Evolutionary conservation across 139 green algal species (phyloP), one percentile per base, ranked within the genome.

Genomic region (Tetraselmis chui): DNA sequence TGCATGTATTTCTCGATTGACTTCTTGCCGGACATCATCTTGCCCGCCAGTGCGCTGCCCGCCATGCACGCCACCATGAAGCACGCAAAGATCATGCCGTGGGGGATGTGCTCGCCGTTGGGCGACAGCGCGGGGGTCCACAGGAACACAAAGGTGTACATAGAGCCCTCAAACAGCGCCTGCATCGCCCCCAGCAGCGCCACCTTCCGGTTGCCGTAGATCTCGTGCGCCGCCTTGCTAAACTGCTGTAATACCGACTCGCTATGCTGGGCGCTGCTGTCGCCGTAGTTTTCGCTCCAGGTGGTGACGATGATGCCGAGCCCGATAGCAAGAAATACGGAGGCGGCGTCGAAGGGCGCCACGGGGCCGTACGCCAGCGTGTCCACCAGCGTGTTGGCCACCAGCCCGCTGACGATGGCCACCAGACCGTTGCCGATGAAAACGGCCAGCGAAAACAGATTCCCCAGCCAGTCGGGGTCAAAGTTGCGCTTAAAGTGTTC

Each of bases 21-120:
- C 76, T 2, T 80, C 32, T 30, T 80, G 74, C 76, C 83, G 77
- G 25, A 84, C 76, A 95, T 86, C 30, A 93, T 77, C 23, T 82
- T 80, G 23, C 91, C 89, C 22, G 93, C 88, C 1, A 95, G 82
- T n/a, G 92, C 92, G 2, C 82, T 90, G 59, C 94, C 94, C 0
- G 88, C 91, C 96, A 99, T 98, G 85, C 85, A 96, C 29, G 92
- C 86, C 0, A 97, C 91, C 96, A 99, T 98, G 88, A 99, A 97
- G 84, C 90, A 96, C 29, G 94, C 90, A 81, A 99, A 99, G 59
- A 99, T 96, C 78, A 98, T 93, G 76, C 96, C 96, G 82, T 99
- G 96, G 1, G 95, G 96, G 78, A 99, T 95, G 83, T 89, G 83
- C 92, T 98, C 92, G 80, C 90, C 84, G 78, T 90, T 67, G 45